Evolutionary conservation across 2,329 filamentous ascomycete genomes (phyloP).

Genomic region (Curvularia eragrostidis): DNA sequence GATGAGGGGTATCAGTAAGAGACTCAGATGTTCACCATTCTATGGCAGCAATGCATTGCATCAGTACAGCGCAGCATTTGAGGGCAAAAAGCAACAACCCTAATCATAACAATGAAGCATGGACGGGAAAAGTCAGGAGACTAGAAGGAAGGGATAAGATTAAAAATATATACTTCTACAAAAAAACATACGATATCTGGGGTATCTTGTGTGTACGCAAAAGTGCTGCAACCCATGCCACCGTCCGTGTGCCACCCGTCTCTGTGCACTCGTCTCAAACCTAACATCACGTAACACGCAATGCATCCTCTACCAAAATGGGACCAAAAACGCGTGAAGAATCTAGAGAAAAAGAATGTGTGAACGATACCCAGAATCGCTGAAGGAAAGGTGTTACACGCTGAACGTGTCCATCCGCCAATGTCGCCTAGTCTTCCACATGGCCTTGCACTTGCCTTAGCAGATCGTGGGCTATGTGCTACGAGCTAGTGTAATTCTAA

Average conservation of each 20-base stretch:
- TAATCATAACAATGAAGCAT: neutral
- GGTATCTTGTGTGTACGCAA: slow-evolving; percentile 21
- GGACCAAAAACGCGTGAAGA: slow-evolving; percentile 6
- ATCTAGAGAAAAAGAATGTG: neutral
- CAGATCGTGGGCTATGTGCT: neutral
- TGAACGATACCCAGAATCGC: neutral
- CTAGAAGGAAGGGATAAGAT: neutral
- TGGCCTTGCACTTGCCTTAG: slow-evolving; percentile 1
- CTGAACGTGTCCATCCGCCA: neutral
- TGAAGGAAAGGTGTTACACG: neutral
- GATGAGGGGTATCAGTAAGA: neutral
- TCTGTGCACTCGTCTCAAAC: slow-evolving; percentile 17
- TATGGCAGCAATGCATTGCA: neutral
- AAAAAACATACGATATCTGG: slow-evolving; percentile 24
- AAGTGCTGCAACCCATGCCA: slow-evolving; percentile 12
- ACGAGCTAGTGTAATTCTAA: slow-evolving; percentile 4
- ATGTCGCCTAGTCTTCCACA: neutral
- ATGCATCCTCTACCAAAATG: slow-evolving; percentile 11
- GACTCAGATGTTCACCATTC: neutral
- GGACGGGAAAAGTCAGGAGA: neutral
- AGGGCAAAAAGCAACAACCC: neutral
- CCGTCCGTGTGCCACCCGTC: slow-evolving; percentile 13
- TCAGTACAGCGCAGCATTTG: neutral
- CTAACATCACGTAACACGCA: slow-evolving; percentile 16
- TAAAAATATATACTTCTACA: slow-evolving; percentile 10